Conservation (phyloP, 116 monocot species). For the Papilionanthe hybrid region DNA sequence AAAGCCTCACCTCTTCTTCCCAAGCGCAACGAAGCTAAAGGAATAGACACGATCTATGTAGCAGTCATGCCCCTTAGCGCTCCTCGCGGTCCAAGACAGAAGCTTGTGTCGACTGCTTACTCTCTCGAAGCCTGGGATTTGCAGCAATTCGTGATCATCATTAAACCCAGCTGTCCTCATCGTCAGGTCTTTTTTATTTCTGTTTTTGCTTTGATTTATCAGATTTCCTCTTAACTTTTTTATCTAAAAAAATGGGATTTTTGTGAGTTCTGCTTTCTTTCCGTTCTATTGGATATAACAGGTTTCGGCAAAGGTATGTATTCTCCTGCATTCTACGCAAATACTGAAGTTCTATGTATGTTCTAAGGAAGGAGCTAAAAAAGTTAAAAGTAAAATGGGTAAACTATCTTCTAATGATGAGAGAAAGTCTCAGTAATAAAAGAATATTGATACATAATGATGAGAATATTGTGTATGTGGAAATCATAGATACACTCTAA, state of each 20-base stretch:
- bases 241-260: too few species aligned
- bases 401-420: too few species aligned
- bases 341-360: too few species aligned
- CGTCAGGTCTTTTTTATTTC: conserved; percentile 11
- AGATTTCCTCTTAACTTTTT: background rate
- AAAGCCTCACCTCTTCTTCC: background rate
- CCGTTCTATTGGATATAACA: background rate
- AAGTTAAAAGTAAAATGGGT: too few species aligned
- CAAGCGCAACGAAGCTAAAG: background rate
- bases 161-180: conserved; percentile 26
- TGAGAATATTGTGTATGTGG: too few species aligned
- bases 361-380: too few species aligned
- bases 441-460: too few species aligned
- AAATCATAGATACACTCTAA: too few species aligned
- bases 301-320: background rate
- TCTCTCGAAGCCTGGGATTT: conserved; percentile 56
- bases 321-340: background rate
- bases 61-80: conserved; percentile 70
- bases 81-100: conserved; percentile 44
- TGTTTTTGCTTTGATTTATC: background rate
- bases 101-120: conserved; percentile 42
- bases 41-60: conserved; percentile 57
- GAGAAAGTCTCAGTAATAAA: too few species aligned
- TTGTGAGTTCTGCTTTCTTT: background rate
- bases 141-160: conserved; percentile 73